Evolutionary conservation across 768 basidiomycete species (phyloP).

Genomic region (Mycena chlorophos): DNA sequence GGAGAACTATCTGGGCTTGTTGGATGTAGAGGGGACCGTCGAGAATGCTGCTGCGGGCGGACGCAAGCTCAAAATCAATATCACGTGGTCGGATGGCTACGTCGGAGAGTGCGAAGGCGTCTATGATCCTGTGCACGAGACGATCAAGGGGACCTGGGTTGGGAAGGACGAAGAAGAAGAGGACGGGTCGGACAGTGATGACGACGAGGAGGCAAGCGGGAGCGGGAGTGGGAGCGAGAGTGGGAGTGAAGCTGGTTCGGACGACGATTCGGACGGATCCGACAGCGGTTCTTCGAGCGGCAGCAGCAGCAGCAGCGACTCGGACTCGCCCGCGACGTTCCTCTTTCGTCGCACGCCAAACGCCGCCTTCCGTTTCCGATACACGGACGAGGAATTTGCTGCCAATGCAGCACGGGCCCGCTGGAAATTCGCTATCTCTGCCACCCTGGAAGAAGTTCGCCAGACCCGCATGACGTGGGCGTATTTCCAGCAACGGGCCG

Average conservation of each 20-base stretch:
- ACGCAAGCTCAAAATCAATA: slow-evolving; percentile 5
- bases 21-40: slow-evolving; percentile 10
- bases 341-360: slow-evolving; percentile 10
- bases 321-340: background rate
- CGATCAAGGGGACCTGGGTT: slow-evolving; percentile 6
- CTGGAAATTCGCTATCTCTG: slow-evolving; percentile 18
- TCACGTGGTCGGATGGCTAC: slow-evolving; percentile 10
- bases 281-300: background rate
- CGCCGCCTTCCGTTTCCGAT: slow-evolving; percentile 6
- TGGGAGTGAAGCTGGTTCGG: background rate
- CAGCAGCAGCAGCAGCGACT: background rate
- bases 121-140: slow-evolving; percentile 11
- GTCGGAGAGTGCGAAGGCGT: slow-evolving; percentile 7
- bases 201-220: background rate
- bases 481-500: slow-evolving; percentile 10
- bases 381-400: slow-evolving; percentile 9
- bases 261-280: background rate
- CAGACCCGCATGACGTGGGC: slow-evolving; percentile 9
- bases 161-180: background rate
- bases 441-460: slow-evolving; percentile 8
- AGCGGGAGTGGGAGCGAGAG: background rate
- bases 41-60: background rate
- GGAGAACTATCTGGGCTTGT: slow-evolving; percentile 5
- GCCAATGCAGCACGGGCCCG: slow-evolving; percentile 14
- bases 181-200: background rate